Evolutionary conservation across 2,329 filamentous ascomycete genomes (phyloP).

Genomic region (Colletotrichum echinochloae): DNA sequence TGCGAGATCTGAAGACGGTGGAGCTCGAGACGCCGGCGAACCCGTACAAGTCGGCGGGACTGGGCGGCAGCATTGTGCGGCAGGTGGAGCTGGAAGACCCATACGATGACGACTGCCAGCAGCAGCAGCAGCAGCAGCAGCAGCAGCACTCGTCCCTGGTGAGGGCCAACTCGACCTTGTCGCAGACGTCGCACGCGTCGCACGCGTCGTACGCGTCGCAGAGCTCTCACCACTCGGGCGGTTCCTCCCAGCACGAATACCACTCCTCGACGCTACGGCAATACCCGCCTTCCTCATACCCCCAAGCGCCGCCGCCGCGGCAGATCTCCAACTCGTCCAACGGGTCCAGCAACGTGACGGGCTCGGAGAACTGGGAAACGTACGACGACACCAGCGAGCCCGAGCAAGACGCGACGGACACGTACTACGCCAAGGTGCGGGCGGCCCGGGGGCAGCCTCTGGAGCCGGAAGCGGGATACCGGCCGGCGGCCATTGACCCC

Average conservation of each 20-base stretch:
- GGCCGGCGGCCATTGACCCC: slow-evolving; percentile 56
- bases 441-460: slow-evolving; percentile 76
- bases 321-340: slow-evolving; percentile 82
- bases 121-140: too few species aligned
- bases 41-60: slow-evolving; percentile 61
- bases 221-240: slow-evolving; percentile 43
- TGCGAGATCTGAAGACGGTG: slow-evolving; percentile 79
- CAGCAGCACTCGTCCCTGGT: slow-evolving; percentile 52
- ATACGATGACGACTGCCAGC: slow-evolving; percentile 75
- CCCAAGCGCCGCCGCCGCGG: slow-evolving; percentile 61
- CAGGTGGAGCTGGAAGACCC: slow-evolving; percentile 82
- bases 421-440: slow-evolving; percentile 83
- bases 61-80: slow-evolving; percentile 68
- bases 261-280: slow-evolving; percentile 56
- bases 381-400: slow-evolving; percentile 88
- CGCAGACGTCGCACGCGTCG: slow-evolving; percentile 47
- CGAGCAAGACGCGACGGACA: slow-evolving; percentile 79
- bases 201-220: slow-evolving; percentile 48
- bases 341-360: slow-evolving; percentile 80
- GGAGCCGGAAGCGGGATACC: slow-evolving; percentile 61
- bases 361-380: slow-evolving; percentile 98
- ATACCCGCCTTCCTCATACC: slow-evolving; percentile 53
- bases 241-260: slow-evolving; percentile 53
- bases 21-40: slow-evolving; percentile 64
- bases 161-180: slow-evolving; percentile 55